Conservation (phyloP, 441 rosid species). For the Macaranga tanarius region DNA sequence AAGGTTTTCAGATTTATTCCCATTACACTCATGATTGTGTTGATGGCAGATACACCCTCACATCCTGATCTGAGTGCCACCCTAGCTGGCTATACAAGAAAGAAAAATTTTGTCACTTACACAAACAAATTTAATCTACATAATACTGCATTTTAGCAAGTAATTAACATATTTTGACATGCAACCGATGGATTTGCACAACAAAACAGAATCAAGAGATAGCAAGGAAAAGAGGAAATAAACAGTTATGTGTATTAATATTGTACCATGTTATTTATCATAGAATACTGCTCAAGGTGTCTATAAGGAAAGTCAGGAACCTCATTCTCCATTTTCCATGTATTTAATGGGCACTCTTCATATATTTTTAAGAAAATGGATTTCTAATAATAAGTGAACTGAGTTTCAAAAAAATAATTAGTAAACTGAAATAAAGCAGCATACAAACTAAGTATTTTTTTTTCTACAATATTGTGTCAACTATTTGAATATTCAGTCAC, state of each 20-base stretch:
- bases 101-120: constrained; percentile 18
- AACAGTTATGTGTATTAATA: neutral
- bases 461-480: neutral
- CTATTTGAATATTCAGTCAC: neutral
- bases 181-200: neutral
- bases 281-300: no score
- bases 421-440: neutral
- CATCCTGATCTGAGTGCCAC: constrained; percentile 75
- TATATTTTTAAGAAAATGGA: neutral
- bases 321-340: neutral
- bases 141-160: neutral
- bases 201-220: neutral
- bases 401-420: no score
- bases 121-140: constrained; percentile 10
- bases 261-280: no score
- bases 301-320: neutral
- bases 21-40: constrained; percentile 97
- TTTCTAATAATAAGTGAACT: neutral
- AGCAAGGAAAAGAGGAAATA: no score
- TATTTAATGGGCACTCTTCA: neutral
- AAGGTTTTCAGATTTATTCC: constrained; percentile 79
- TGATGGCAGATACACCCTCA: constrained; percentile 83
- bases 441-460: neutral
- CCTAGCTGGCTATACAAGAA: constrained; percentile 70
- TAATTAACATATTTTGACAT: neutral